Percentiles rank a stretch among this genome's conserved stretches.
phyloP scores from a whole-genome alignment of 1,284 basidiomycete species.

The Trichosporon inkin region DNA sequence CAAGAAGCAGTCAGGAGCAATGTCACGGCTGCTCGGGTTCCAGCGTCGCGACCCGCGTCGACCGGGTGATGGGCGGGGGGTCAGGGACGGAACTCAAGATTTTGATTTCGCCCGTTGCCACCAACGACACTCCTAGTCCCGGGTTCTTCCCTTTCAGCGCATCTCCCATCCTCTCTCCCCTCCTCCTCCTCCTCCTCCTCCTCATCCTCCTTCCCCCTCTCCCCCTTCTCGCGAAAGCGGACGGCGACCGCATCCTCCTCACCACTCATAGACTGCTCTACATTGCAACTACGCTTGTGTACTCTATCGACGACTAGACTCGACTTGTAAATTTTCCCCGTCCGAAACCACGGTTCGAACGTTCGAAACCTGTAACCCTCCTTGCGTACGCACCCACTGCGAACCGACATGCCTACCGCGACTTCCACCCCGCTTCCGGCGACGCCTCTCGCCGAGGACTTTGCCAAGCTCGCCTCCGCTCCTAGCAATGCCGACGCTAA shows the following conservation, averaged over 20 bases:
- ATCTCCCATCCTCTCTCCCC: background rate
- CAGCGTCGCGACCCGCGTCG: no score
- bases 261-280: background rate
- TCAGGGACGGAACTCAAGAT: no score
- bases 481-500: slow-evolving; percentile 47
- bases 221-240: background rate
- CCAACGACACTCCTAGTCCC: background rate
- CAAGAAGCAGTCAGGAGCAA: no score
- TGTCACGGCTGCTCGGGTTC: no score
- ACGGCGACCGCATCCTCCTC: background rate
- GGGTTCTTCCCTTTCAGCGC: background rate
- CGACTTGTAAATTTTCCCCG: slow-evolving; percentile 2
- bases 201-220: background rate
- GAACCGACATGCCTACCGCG: slow-evolving; percentile 22
- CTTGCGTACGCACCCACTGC: background rate
- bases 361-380: background rate
- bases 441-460: slow-evolving; percentile 37
- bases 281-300: background rate
- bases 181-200: background rate
- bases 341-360: background rate
- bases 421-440: slow-evolving; percentile 39
- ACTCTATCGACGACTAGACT: background rate
- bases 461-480: slow-evolving; percentile 40
- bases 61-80: no score
- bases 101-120: no score